Percentiles rank a stretch among this genome's conserved stretches.
These are phyloP conservation scores for Fallopia convolvulus DNA, from an alignment of 148 eudicot genomes.

Conservation along the genomic window DNA sequence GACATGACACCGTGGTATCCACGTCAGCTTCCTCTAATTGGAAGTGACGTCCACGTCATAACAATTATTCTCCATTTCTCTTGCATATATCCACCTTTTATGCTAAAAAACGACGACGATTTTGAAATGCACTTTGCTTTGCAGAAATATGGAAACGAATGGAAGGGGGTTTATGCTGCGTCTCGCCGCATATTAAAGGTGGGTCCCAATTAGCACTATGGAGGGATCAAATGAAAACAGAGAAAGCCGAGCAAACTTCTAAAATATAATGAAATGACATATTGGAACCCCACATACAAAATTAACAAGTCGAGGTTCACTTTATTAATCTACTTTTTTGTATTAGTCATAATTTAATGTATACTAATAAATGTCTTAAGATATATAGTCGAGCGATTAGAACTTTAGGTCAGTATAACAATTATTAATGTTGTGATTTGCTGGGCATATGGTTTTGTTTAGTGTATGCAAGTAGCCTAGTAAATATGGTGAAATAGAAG, in stretches of 20 bases:
- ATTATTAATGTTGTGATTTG: neutral
- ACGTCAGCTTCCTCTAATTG: conserved; percentile 9
- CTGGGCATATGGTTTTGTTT: neutral
- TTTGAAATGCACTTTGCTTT: neutral
- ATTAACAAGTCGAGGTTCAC: neutral
- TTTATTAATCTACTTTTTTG: neutral
- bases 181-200: conserved; percentile 5
- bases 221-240: neutral
- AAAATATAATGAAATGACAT: neutral
- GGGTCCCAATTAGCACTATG: conserved; percentile 8
- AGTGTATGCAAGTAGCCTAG: no score
- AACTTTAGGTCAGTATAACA: no score
- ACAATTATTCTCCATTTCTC: neutral
- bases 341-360: no score
- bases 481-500: no score
- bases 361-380: neutral
- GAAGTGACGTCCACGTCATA: conserved; percentile 14
- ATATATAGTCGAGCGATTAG: no score
- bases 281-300: neutral
- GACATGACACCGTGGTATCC: neutral
- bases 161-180: neutral
- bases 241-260: neutral
- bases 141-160: neutral
- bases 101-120: neutral
- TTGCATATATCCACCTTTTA: neutral